Evolutionary conservation across 768 basidiomycete species (phyloP), one percentile per base, ranked within the genome.

Genomic region (Mycena metata): DNA sequence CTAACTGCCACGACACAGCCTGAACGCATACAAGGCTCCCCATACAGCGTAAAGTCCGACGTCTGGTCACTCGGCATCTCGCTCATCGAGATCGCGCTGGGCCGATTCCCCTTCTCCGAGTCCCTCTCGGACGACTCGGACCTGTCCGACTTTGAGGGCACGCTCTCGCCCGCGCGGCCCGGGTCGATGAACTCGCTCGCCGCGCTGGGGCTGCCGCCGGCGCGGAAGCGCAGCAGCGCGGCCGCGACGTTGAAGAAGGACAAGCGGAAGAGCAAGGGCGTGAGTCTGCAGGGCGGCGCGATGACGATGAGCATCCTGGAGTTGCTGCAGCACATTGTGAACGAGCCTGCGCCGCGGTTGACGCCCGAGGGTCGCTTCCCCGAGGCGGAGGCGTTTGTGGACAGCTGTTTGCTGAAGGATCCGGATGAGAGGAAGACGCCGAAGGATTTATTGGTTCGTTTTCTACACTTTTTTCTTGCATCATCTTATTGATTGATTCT

Each of bases 271-370:
- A 94, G 92, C 76, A 93, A 90, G 74, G 97, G 97, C 54, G 97
- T 98, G 63, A 94, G 91, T 73, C 81, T 98, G 71, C 95, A 96
- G 77, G 97, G 97, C 42, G 94, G 95, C 2, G 94, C 93, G 35
- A 96, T 95, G 92, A 98, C 96, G 72, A 98, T 99, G 96, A 94
- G 92, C 75, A 99, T 99, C 79, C 81, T 99, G 72, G 98, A 99
- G 82, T 79, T 99, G 59, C 82, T 99, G 69, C 98, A 99, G 77
- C 96, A 98, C 77, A 99, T 99, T 74, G 98, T 99, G 59, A 98
- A 99, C 76, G 98, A 99, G 81, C 96, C 97, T 65, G 97, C 98
- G 30, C 98, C 98, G 46, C 85, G 88, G 76, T 79, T 99, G 71
- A 91, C 90, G 19, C 91, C 91, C 1, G 90, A 92, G 68, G 91